A percentile compares a stretch with the other conserved stretches of the same genome.
Conservation (phyloP, 1,284 basidiomycete genomes). For the Anthracocystis walkeri region DNA sequence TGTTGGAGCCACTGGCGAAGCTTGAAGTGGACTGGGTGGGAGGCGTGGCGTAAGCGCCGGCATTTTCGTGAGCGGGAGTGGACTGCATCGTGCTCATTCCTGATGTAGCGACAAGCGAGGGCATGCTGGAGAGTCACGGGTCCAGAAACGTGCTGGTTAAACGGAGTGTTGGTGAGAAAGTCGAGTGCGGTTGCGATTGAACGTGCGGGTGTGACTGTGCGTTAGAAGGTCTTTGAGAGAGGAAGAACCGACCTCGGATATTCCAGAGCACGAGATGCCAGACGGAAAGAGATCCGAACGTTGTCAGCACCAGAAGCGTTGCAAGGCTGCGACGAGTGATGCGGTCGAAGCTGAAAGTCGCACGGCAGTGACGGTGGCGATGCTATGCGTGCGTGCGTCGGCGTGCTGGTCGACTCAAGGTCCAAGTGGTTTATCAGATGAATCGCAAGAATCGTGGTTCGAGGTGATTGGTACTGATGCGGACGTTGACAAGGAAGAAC, state of each 20-base stretch:
- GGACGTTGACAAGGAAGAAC: not conserved
- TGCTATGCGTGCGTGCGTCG: not conserved
- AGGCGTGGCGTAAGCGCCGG: conserved; percentile 41
- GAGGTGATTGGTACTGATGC: not conserved
- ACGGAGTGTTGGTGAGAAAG: not conserved
- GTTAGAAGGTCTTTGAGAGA: not conserved
- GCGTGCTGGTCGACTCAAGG: not conserved
- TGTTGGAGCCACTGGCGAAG: conserved; percentile 51
- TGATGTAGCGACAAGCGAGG: conserved; percentile 36
- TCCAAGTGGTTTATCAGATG: not conserved
- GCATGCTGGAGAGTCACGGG: conserved; percentile 17
- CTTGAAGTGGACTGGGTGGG: conserved; percentile 39
- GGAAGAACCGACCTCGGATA: not conserved
- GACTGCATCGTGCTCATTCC: conserved; percentile 34
- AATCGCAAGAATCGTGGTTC: not conserved
- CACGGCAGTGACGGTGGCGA: no score
- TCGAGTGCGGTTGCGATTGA: not conserved
- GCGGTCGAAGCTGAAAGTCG: not conserved
- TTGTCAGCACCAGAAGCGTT: conserved; percentile 1
- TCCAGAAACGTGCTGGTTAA: not conserved
- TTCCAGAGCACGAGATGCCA: not conserved
- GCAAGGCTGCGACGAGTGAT: not conserved
- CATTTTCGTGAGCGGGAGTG: conserved; percentile 36
- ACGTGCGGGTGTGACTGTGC: not conserved
- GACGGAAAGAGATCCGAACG: not conserved